Evolutionary conservation across 169 alveolate species (phyloP).

Genomic region (Cystoisospora suis): DNA sequence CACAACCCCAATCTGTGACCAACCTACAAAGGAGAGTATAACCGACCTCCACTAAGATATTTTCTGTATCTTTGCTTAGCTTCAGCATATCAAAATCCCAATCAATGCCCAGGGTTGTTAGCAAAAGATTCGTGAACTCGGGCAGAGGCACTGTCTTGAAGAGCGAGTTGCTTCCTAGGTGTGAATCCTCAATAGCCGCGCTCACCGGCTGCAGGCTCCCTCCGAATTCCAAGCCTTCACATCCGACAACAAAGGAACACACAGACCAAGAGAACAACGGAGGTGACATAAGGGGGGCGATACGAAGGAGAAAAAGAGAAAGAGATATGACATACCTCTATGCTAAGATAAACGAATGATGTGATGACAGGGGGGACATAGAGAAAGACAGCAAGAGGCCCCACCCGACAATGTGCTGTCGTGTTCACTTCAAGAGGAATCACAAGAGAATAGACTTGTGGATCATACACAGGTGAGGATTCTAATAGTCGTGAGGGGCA

Average conservation of each 20-base stretch:
- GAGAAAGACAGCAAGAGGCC: no score
- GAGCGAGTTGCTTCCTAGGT: background rate
- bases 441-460: no score
- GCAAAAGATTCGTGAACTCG: background rate
- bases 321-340: background rate
- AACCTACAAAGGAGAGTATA: constrained; percentile 1
- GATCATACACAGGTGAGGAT: no score
- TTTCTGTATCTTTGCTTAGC: background rate
- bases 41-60: constrained; percentile 40
- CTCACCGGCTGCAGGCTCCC: background rate
- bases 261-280: background rate
- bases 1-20: constrained; percentile 54
- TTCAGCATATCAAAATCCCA: constrained; percentile 41
- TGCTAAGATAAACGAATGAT: no score
- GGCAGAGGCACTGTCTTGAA: constrained; percentile 33
- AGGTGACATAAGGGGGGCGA: background rate
- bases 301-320: background rate
- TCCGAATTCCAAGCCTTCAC: constrained; percentile 21
- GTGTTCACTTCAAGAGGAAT: no score
- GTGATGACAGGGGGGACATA: no score
- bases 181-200: background rate
- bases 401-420: no score
- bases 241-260: background rate
- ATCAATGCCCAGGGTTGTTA: constrained; percentile 9
- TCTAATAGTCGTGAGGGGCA: no score